Conservation (phyloP, 1,284 basidiomycete species). For the Phylloboletellus chloephorus region DNA sequence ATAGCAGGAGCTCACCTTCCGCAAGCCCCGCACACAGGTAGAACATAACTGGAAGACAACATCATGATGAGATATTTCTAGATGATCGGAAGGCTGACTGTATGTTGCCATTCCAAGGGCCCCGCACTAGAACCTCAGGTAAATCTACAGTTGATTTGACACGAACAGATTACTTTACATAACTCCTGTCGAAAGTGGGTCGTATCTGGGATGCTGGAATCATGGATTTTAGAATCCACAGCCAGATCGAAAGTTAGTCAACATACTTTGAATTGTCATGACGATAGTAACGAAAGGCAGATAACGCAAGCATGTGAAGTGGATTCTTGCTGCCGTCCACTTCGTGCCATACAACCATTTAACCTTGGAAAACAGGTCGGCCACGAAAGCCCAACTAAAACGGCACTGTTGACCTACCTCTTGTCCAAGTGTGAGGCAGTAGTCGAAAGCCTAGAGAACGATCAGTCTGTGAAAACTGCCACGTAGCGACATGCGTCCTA, state of each 20-base stretch:
- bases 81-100: conserved; percentile 1
- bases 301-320: conserved; percentile 22
- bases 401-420: conserved; percentile 7
- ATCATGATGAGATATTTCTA: neutral
- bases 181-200: conserved; percentile 3
- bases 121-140: conserved; percentile 13
- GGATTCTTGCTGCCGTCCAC: conserved; percentile 18
- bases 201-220: conserved; percentile 11
- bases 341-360: conserved; percentile 15
- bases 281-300: conserved; percentile 21
- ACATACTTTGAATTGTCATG: conserved; percentile 17
- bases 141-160: neutral
- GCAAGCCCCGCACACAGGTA: conserved; percentile 18
- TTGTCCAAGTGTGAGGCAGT: conserved; percentile 15
- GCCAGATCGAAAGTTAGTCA: neutral
- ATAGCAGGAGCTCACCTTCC: conserved; percentile 14
- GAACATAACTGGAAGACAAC: conserved; percentile 11
- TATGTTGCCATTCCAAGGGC: conserved; percentile 11
- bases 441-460: conserved; percentile 16
- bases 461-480: neutral
- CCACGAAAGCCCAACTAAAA: neutral
- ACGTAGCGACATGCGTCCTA: neutral
- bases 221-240: neutral
- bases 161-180: conserved; percentile 6
- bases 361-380: conserved; percentile 8